Base-by-base conservation (phyloP, 805 yeast genomes). In the Kodamaea kaohsiungensis region DNA sequence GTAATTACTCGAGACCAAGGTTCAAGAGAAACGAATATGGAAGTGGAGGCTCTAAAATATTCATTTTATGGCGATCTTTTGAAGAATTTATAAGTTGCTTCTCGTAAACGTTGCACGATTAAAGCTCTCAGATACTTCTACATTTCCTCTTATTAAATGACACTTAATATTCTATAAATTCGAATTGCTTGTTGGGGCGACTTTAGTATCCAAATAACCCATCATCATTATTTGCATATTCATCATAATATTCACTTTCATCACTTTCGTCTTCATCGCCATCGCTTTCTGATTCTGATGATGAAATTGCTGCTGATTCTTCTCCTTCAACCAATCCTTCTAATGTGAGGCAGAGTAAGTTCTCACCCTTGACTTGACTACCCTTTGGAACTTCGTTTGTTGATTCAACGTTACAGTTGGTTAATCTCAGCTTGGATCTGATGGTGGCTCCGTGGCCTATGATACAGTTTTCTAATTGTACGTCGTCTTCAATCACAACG, bases 321-420 rank as follows among this genome's bases (percentile, higher is more conserved):
- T 67, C 70, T 15, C 66, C 68, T 43, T 62, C 66, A 43, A 70
- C 78, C 53, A 73, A 61, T 0, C 78, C 79, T 54, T 75, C 79
- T 56, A 77, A 69, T 12, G 75, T 64, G 58, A 78, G 70, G 57
- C 74, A 68, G 51, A 75, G 65, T 53, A 85, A 70, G 0, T 85
- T 83, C 61, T 85, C 89, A 56, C 87, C 87, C 69, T 85, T 85
- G 25, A 80, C 60, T 43, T 66, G 72, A 9, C 78, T 74, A 51
- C 86, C 85, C 61, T 81, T 74, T 2, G 81, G 77, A 18, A 95
- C 92, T 16, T 76, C 77, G 66, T 86, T 90, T 0, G 85, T 77
- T 8, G 96, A 89, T 69, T 92, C 98, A 22, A 95, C 87, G 58
- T 89, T 86, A 77, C 97, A 93, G 61, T 87, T 87, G 12, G 85